Conservation (phyloP, 768 basidiomycete species). For the Pleurotus ostreatus region DNA sequence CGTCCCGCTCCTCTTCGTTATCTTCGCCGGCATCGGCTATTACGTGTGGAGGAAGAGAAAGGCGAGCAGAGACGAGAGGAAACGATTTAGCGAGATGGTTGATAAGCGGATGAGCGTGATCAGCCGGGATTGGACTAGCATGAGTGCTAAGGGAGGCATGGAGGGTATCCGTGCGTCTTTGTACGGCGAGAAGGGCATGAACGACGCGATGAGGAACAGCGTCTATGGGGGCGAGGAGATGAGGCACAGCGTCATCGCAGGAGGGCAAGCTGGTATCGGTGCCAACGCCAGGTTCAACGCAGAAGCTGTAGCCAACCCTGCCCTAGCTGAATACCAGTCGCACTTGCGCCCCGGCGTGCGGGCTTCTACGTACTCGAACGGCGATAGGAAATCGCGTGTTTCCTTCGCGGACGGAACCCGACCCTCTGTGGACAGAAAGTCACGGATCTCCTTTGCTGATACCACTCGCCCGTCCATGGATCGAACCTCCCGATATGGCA, state of each 20-base stretch:
- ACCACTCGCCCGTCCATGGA: constrained; percentile 38
- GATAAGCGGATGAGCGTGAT: constrained; percentile 86
- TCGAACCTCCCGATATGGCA: constrained; percentile 15
- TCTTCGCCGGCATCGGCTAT: constrained; percentile 34
- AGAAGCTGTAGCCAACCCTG: constrained; percentile 16
- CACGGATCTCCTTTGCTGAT: constrained; percentile 34
- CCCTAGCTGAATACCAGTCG: constrained; percentile 30
- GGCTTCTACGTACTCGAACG: constrained; percentile 30
- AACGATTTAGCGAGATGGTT: constrained; percentile 59
- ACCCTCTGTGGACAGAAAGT: constrained; percentile 17
- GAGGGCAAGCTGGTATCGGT: constrained; percentile 36
- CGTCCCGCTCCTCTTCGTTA: constrained; percentile 56
- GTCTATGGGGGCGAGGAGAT: constrained; percentile 7
- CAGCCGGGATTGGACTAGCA: constrained; percentile 71
- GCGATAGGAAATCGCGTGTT: constrained; percentile 49
- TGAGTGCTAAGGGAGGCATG: constrained; percentile 64
- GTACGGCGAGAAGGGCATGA: constrained; percentile 28
- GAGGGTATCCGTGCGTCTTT: constrained; percentile 73
- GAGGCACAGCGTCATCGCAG: constrained; percentile 29
- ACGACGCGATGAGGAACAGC: constrained; percentile 7
- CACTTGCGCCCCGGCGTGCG: constrained; percentile 44
- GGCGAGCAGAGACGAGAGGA: constrained; percentile 46
- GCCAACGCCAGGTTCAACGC: constrained; percentile 22
- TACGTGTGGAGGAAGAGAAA: constrained; percentile 55
- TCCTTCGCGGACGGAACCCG: constrained; percentile 62